Base-by-base conservation (phyloP, 148 eudicot genomes). In the Chenopodium suecicum region DNA sequence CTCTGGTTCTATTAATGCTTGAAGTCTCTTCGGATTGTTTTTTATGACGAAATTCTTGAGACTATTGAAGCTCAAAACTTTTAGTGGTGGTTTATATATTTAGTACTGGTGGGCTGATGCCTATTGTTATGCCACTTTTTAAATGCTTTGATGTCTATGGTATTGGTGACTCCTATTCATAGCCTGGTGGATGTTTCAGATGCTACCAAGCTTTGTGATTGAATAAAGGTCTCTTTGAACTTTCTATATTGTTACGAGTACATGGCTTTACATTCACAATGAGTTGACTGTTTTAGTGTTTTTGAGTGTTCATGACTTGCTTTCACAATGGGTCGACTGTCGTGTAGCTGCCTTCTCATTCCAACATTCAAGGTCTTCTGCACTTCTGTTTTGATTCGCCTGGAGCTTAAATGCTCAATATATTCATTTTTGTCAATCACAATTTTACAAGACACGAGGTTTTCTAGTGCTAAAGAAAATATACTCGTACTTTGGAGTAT, bases 1-100 rank as follows among this genome's bases (percentile, higher is more conserved):
- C 91, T 86, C 97, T 16, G 91, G 93, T 11, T 81, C 89, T 13
- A 76, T 79, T 73, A 82, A 84, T 79, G 90, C 88, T 75, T 91
- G 77, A 86, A 82, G 68, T 50, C 16, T 25, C 1, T 63, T 16
- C 17, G 4, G 17, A 19, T 69, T 34, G 19, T 19, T 14, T 66
- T 4, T 54, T 34, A 41, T 79, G 50, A 7, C 27, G 11, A 74
- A 29, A 75, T 37, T 56, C 75, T 72, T 23, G 56, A 72, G 54
- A 37, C 31, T 31, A 71, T 72, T 71, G 69, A 71, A 65, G 81
- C 70, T 78, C 37, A 16, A 54, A 80, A 58, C 72, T 76, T 14
- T 17, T 25, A 77, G 68, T 80, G 54, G 81, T 63, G 80, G 80
- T 63, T 66, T 84, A 37, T 80, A 14, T 65, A 0, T 64, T 0